These are phyloP conservation scores for Hibiscus mutabilis DNA, from an alignment of 345 rosid species.

Conservation along the genomic window DNA sequence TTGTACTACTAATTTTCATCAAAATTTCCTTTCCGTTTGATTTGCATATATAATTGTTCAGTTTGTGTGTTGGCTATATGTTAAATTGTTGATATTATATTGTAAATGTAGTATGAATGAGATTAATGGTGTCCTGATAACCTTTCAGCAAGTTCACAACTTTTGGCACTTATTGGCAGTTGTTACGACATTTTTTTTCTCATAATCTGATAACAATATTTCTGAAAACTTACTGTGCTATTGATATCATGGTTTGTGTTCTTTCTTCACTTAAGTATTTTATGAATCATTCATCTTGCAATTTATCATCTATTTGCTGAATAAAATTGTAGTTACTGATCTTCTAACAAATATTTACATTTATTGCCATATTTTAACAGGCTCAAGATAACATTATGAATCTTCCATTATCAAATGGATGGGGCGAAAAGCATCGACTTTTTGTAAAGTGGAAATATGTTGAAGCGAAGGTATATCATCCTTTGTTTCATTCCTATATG, in stretches of 20 bases:
- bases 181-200: too few relatives aligned
- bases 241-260: background rate
- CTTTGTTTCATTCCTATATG: slow-evolving; percentile 13
- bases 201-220: background rate
- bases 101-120: background rate
- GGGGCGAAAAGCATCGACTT: slow-evolving; percentile 85
- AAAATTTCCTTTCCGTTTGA: background rate
- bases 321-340: background rate
- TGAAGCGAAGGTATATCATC: slow-evolving; percentile 67
- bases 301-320: background rate
- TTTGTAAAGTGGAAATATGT: slow-evolving; percentile 84
- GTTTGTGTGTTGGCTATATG: background rate
- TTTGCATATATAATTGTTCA: background rate
- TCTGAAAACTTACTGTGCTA: background rate
- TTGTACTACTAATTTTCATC: background rate
- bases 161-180: background rate
- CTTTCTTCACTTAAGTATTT: background rate
- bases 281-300: background rate
- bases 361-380: slow-evolving; percentile 36
- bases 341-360: slow-evolving; percentile 16
- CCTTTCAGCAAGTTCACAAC: background rate
- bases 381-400: slow-evolving; percentile 90
- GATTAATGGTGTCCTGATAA: background rate
- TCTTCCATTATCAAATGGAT: slow-evolving; percentile 78
- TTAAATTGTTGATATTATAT: background rate